Percentiles rank a stretch among this genome's conserved stretches.
phyloP scores from a whole-genome alignment of 2,329 filamentous ascomycete species.

The Peltaster fructicola region DNA sequence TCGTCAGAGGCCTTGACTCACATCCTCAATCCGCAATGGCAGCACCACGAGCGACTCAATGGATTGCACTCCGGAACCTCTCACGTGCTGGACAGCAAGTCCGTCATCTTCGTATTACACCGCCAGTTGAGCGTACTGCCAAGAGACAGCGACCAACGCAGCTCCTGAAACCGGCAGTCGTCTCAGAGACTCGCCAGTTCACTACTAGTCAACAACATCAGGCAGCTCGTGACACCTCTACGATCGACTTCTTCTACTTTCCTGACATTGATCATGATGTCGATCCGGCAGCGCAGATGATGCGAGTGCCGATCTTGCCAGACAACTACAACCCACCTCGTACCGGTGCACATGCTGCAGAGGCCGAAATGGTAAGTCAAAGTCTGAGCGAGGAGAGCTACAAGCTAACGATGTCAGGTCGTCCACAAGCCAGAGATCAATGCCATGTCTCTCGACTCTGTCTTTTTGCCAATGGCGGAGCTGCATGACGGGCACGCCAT shows the following conservation, averaged over 20 bases:
- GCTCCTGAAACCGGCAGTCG: conserved; percentile 33
- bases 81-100: conserved; percentile 20
- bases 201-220: conserved; percentile 43
- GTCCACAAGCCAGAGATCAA: conserved; percentile 41
- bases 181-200: conserved; percentile 39
- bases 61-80: conserved; percentile 25
- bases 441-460: conserved; percentile 31
- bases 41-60: conserved; percentile 24
- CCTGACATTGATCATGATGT: conserved; percentile 27
- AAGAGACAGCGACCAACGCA: conserved; percentile 38
- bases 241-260: conserved; percentile 46
- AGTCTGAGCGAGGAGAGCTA: neutral
- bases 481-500: conserved; percentile 38
- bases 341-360: conserved; percentile 7
- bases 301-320: conserved; percentile 17
- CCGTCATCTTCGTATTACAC: conserved; percentile 42
- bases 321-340: conserved; percentile 9
- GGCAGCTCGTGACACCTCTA: conserved; percentile 38
- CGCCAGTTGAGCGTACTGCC: too few species aligned
- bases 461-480: conserved; percentile 39
- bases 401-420: conserved; percentile 6
- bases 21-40: conserved; percentile 23
- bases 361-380: conserved; percentile 9
- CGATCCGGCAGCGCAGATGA: conserved; percentile 6
- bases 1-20: too few species aligned